A percentile compares a stretch with the other conserved stretches of the same genome.
These are phyloP conservation scores for Septoria linicola DNA, from an alignment of 2,329 filamentous ascomycete species.

Conservation along the genomic window DNA sequence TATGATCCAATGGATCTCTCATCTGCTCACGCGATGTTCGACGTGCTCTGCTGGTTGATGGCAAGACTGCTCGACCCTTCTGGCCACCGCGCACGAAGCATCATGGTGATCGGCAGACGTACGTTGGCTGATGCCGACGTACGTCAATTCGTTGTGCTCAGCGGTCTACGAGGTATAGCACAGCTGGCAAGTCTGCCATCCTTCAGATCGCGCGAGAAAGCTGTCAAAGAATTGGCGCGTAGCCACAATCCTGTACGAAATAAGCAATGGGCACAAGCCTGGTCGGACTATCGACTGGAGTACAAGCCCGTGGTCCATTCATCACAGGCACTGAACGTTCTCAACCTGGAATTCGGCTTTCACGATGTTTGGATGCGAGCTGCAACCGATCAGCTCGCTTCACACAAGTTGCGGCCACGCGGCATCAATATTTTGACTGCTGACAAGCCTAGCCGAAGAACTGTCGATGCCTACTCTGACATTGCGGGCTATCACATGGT, in stretches of 20 bases:
- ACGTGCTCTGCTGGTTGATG: slow-evolving; percentile 16
- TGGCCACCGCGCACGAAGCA: background rate
- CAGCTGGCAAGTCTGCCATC: background rate
- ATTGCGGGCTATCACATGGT: slow-evolving; percentile 17
- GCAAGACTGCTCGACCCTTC: slow-evolving; percentile 8
- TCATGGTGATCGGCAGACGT: slow-evolving; percentile 5
- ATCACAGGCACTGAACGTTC: background rate
- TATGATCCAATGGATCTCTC: slow-evolving; percentile 2
- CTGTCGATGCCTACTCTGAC: slow-evolving; percentile 11
- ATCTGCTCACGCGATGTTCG: slow-evolving; percentile 12
- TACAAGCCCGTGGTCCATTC: background rate
- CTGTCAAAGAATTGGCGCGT: background rate
- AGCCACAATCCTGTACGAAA: slow-evolving; percentile 1
- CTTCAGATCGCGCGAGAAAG: slow-evolving; percentile 7
- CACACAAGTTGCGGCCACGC: background rate
- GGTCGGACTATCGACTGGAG: background rate
- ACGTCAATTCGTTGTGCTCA: slow-evolving; percentile 11
- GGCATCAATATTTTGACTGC: background rate
- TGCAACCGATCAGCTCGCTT: background rate
- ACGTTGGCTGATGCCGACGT: slow-evolving; percentile 11
- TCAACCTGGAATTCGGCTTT: slow-evolving; percentile 4
- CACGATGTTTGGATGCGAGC: slow-evolving; percentile 15
- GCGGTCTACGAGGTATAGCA: background rate
- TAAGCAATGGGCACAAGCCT: slow-evolving; percentile 1
- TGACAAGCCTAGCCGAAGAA: slow-evolving; percentile 1